These are phyloP conservation scores for Magnusiomyces magnusii DNA, from an alignment of 1,139 yeast species.

Conservation along the genomic window DNA sequence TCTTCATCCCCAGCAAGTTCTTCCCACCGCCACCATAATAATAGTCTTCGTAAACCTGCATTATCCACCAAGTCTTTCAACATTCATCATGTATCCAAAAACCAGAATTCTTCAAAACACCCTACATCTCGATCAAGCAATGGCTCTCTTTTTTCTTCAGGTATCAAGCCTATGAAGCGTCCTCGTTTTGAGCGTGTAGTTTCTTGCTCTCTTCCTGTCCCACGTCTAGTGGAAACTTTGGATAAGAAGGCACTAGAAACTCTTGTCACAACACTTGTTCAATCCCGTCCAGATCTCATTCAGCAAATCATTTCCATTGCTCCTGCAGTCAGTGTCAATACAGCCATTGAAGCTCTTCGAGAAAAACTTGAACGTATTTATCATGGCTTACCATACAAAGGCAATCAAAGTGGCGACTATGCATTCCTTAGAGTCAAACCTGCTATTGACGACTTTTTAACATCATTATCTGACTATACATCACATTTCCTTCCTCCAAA, in stretches of 20 bases:
- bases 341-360: conserved; percentile 46
- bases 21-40: neutral
- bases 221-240: conserved; percentile 59
- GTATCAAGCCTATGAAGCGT: neutral
- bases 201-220: conserved; percentile 45
- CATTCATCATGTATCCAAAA: neutral
- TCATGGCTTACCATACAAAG: conserved; percentile 61
- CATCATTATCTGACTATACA: conserved; percentile 72
- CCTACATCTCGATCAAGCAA: neutral
- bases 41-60: neutral
- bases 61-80: neutral
- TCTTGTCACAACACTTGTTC: conserved; percentile 47
- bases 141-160: neutral
- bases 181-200: conserved; percentile 12
- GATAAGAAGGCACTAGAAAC: conserved; percentile 49
- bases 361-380: conserved; percentile 43
- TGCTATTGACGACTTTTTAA: conserved; percentile 62
- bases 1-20: neutral
- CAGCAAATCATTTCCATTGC: conserved; percentile 46
- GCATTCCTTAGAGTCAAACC: conserved; percentile 78
- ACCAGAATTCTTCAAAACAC: neutral
- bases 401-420: conserved; percentile 69
- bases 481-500: conserved; percentile 74
- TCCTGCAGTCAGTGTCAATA: conserved; percentile 50
- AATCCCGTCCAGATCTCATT: conserved; percentile 55